Conservation (phyloP, 208 protist genomes). For the Crithidia fasciculata region DNA sequence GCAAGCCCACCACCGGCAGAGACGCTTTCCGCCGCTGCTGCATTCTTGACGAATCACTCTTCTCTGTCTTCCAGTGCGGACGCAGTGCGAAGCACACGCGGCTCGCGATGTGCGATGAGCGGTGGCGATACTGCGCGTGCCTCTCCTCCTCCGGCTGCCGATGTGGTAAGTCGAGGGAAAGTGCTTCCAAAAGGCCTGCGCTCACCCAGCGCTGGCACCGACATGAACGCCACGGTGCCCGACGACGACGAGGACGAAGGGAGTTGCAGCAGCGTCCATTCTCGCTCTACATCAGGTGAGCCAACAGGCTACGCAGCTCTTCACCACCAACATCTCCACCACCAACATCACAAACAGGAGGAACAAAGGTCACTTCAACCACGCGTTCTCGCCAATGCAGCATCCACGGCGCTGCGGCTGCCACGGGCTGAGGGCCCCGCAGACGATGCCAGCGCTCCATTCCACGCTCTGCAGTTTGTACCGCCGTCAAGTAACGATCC, state of each 20-base stretch:
- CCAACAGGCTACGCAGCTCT: background rate
- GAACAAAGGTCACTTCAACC: background rate
- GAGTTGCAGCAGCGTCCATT: too few relatives aligned
- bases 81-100: background rate
- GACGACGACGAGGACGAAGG: background rate
- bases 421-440: too few relatives aligned
- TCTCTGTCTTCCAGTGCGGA: background rate
- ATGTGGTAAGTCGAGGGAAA: slow-evolving; percentile 1
- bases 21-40: background rate
- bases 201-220: slow-evolving; percentile 28
- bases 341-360: background rate
- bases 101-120: background rate
- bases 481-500: background rate
- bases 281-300: too few relatives aligned
- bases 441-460: slow-evolving; percentile 8
- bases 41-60: background rate
- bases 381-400: too few relatives aligned
- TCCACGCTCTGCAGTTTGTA: slow-evolving; percentile 32
- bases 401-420: too few relatives aligned
- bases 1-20: background rate
- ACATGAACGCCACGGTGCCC: slow-evolving; percentile 4
- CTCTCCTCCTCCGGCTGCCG: background rate
- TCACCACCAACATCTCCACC: background rate
- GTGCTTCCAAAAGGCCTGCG: slow-evolving; percentile 26
- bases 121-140: background rate